Evolutionary conservation across 148 eudicot genomes (phyloP).

Genomic region (Arctostaphylos glauca): DNA sequence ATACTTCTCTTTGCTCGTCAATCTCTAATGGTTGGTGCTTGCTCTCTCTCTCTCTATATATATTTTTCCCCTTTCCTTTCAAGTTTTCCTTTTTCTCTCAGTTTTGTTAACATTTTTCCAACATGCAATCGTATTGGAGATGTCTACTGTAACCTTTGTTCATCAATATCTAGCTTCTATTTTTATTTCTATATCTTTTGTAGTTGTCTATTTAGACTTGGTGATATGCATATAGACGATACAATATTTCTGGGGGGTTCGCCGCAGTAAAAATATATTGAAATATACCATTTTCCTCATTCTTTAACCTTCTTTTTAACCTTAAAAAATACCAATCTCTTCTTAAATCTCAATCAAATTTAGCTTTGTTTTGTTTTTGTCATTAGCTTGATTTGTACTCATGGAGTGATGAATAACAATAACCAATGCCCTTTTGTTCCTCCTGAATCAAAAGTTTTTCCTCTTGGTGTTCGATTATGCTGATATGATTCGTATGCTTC

Average conservation of each 20-base stretch:
- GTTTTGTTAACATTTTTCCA: background rate
- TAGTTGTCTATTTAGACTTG: too few species aligned
- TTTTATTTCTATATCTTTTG: too few species aligned
- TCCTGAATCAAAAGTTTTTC: background rate
- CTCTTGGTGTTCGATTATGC: too few species aligned
- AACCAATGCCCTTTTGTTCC: background rate
- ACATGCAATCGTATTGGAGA: background rate
- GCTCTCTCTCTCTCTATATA: slow-evolving; percentile 2
- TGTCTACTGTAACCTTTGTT: background rate
- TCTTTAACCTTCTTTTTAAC: background rate
- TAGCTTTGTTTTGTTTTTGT: too few species aligned
- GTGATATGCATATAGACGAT: too few species aligned
- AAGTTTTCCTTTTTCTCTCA: background rate
- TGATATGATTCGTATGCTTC: background rate
- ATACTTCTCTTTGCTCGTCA: slow-evolving; percentile 55
- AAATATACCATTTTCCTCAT: background rate
- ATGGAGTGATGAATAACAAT: background rate
- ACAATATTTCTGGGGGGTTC: too few species aligned
- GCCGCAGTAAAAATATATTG: background rate
- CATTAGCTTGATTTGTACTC: too few species aligned
- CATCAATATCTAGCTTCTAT: background rate
- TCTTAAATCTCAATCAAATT: background rate
- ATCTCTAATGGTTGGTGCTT: slow-evolving; percentile 53
- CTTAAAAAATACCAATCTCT: too few species aligned
- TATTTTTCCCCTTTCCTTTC: background rate